These are phyloP conservation scores for Inga laurina DNA, from an alignment of 306 rosid genomes.

Conservation along the genomic window DNA sequence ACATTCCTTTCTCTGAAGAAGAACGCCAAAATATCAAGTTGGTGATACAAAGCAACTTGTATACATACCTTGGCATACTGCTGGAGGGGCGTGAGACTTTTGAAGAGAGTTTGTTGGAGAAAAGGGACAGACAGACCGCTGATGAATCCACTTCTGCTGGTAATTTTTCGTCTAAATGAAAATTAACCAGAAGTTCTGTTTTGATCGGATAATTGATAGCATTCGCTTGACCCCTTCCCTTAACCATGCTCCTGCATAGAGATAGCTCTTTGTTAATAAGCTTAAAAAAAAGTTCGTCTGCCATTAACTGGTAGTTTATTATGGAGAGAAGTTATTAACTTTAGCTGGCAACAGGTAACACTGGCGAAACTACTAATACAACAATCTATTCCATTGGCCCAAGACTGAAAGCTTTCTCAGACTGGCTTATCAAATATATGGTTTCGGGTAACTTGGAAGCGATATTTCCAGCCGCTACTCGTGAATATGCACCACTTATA, in stretches of 20 bases:
- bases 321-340: constrained; percentile 18
- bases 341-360: constrained; percentile 40
- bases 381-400: constrained; percentile 59
- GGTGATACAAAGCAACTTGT: constrained; percentile 72
- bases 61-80: constrained; percentile 59
- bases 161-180: constrained; percentile 26
- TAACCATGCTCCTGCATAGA: neutral
- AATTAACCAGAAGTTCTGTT: neutral
- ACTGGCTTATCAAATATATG: constrained; percentile 71
- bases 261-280: neutral
- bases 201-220: neutral
- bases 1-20: constrained; percentile 69
- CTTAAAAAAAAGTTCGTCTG: constrained; percentile 15
- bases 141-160: constrained; percentile 63
- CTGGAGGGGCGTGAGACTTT: constrained; percentile 71
- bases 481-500: constrained; percentile 56
- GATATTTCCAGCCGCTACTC: constrained; percentile 62
- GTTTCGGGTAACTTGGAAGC: constrained; percentile 62
- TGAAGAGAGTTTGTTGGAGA: constrained; percentile 62
- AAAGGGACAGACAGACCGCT: constrained; percentile 35
- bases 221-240: constrained; percentile 4
- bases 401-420: constrained; percentile 64
- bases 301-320: neutral
- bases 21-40: constrained; percentile 68
- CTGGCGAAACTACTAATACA: constrained; percentile 33